phyloP scores from a whole-genome alignment of 495 filamentous ascomycete genomes.

The Penicillium psychrofluorescens region DNA sequence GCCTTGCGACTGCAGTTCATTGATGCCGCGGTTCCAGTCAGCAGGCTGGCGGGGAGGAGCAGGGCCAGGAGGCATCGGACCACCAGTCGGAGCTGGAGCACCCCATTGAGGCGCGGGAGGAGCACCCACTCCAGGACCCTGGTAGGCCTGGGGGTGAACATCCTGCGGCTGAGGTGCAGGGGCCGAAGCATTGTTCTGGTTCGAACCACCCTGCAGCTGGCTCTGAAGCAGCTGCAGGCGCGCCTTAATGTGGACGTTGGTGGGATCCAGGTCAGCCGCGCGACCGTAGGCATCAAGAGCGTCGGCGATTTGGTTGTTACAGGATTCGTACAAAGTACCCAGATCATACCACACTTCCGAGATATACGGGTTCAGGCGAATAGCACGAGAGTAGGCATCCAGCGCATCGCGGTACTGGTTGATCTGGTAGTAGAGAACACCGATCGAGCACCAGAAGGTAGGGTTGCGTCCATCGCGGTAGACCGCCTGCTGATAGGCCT shows the following conservation, averaged over 20 bases:
- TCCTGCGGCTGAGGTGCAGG: conserved; percentile 74
- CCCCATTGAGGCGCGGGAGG: conserved; percentile 86
- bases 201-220: conserved; percentile 57
- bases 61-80: conserved; percentile 53
- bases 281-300: conserved; percentile 93
- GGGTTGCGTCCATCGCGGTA: conserved; percentile 98
- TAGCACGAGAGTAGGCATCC: conserved; percentile 96
- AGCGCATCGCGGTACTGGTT: conserved; percentile 99
- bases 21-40: conserved; percentile 70
- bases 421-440: conserved; percentile 99
- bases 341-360: conserved; percentile 99
- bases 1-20: conserved; percentile 61
- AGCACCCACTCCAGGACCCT: conserved; percentile 59
- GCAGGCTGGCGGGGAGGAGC: conserved; percentile 53
- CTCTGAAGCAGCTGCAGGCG: conserved; percentile 80
- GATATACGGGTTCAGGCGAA: conserved; percentile 96
- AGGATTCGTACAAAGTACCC: conserved; percentile 95
- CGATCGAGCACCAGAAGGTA: conserved; percentile 99
- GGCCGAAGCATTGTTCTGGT: conserved; percentile 46
- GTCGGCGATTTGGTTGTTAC: conserved; percentile 97
- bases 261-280: conserved; percentile 87
- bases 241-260: conserved; percentile 93
- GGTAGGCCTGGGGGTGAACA: conserved; percentile 81
- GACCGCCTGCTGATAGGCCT: conserved; percentile 97
- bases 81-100: conserved; percentile 55